Percentiles rank a stretch among this genome's conserved stretches.
phyloP scores from a whole-genome alignment of 2,329 filamentous ascomycete species.

The Exophiala oligosperma region DNA sequence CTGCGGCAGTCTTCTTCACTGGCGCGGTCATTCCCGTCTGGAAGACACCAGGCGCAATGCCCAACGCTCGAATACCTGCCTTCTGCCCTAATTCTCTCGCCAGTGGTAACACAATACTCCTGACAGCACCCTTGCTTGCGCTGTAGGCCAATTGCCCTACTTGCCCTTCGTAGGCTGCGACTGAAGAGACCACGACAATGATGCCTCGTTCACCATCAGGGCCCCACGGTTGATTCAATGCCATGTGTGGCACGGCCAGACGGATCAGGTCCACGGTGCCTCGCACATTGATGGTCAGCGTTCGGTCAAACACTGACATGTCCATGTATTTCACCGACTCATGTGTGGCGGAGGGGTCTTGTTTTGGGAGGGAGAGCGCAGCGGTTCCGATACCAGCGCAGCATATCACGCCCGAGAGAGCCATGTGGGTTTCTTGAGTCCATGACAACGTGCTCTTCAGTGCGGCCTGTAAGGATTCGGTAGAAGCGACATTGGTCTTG shows the following conservation, averaged over 20 bases:
- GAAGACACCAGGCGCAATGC: slow-evolving; percentile 30
- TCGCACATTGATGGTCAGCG: slow-evolving; percentile 47
- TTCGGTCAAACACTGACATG: slow-evolving; percentile 57
- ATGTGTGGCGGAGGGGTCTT: slow-evolving; percentile 20
- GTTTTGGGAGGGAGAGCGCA: slow-evolving; percentile 24
- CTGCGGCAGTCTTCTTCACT: slow-evolving; percentile 1
- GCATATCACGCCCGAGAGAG: slow-evolving; percentile 27
- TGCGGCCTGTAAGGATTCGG: slow-evolving; percentile 26
- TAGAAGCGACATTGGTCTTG: slow-evolving; percentile 31
- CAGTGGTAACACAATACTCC: slow-evolving; percentile 29
- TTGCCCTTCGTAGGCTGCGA: slow-evolving; percentile 31
- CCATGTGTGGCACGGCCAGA: slow-evolving; percentile 28
- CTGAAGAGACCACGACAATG: slow-evolving; percentile 28
- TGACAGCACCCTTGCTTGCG: slow-evolving; percentile 31
- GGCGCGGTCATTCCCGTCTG: slow-evolving; percentile 29
- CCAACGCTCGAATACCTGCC: slow-evolving; percentile 29
- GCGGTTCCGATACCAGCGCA: slow-evolving; percentile 29
- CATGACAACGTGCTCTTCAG: slow-evolving; percentile 27
- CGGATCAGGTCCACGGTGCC: slow-evolving; percentile 32
- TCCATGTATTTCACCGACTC: slow-evolving; percentile 43
- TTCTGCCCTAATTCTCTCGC: slow-evolving; percentile 30
- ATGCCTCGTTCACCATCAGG: slow-evolving; percentile 29
- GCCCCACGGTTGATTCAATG: slow-evolving; percentile 22
- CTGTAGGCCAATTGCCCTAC: slow-evolving; percentile 31
- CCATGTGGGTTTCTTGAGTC: slow-evolving; percentile 21